A percentile compares a stretch with the other conserved stretches of the same genome.
phyloP scores from a whole-genome alignment of 176 grass and related monocot genomes.

The Avena eriantha region DNA sequence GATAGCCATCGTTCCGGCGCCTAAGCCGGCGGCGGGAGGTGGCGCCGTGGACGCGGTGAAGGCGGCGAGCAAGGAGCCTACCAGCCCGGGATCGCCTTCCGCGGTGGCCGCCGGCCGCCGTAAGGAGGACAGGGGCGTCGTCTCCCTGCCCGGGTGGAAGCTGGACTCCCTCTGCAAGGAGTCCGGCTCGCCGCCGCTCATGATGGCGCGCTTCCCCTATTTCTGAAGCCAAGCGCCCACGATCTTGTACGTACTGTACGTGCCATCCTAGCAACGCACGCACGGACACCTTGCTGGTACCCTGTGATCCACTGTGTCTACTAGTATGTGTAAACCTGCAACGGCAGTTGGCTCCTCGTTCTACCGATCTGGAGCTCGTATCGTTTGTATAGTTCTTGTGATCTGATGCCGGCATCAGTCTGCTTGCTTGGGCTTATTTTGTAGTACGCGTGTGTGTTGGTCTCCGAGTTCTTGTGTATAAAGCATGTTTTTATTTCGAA shows the following conservation, averaged over 20 bases:
- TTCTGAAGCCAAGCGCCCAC: constrained; percentile 46
- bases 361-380: background rate
- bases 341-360: constrained; percentile 16
- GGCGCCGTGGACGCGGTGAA: constrained; percentile 6
- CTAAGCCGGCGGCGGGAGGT: background rate
- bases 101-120: background rate
- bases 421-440: background rate
- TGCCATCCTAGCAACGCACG: background rate
- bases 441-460: background rate
- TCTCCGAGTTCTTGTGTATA: constrained; percentile 1
- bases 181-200: constrained; percentile 22
- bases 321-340: background rate
- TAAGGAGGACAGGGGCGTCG: constrained; percentile 16
- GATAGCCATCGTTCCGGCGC: constrained; percentile 38
- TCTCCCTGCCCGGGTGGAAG: constrained; percentile 72
- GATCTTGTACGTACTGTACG: too few species aligned
- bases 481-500: background rate
- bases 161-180: constrained; percentile 73
- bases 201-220: constrained; percentile 61
- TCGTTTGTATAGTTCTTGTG: background rate
- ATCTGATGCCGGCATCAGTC: background rate
- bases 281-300: background rate
- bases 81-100: constrained; percentile 53
- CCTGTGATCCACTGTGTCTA: background rate
- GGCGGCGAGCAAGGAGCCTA: constrained; percentile 45